Conservation (phyloP, 306 rosid genomes). For the Herpetospermum pedunculosum region DNA sequence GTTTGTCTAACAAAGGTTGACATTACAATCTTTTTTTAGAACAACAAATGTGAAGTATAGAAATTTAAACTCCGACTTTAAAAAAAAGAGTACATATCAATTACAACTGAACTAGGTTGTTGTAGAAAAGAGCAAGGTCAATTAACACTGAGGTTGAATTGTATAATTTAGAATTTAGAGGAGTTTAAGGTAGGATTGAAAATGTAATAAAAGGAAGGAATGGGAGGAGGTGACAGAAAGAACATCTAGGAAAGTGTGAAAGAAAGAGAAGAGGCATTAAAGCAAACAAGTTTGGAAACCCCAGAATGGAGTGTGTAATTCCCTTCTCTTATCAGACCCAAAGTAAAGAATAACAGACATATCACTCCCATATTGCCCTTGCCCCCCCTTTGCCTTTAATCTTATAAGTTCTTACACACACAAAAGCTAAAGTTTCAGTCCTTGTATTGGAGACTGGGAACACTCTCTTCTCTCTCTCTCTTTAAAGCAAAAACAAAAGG, state of each 20-base stretch:
- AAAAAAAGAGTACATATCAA: too few species aligned
- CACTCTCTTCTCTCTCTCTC: conserved; percentile 20
- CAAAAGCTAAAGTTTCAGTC: conserved; percentile 81
- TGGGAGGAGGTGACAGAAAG: conserved; percentile 33
- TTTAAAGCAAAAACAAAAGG: not conserved
- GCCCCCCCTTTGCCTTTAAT: too few species aligned
- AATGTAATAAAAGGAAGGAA: conserved; percentile 3
- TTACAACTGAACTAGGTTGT: too few species aligned
- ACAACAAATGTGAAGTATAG: too few species aligned
- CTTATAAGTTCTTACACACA: conserved; percentile 11
- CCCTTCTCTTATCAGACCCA: conserved; percentile 38
- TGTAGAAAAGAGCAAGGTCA: too few species aligned
- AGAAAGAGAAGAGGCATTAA: conserved; percentile 37
- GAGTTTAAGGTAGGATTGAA: not conserved
- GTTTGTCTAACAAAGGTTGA: too few species aligned
- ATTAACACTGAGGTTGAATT: too few species aligned
- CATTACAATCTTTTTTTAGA: too few species aligned
- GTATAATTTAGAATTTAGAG: not conserved
- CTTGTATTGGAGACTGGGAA: conserved; percentile 93
- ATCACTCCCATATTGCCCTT: conserved; percentile 44
- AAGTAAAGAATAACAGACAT: conserved; percentile 33
- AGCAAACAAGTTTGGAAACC: conserved; percentile 22
- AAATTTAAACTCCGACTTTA: too few species aligned
- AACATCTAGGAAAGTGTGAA: conserved; percentile 89
- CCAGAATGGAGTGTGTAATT: conserved; percentile 25